A percentile compares a stretch with the other conserved stretches of the same genome.
phyloP scores from a whole-genome alignment of 2,329 filamentous ascomycete species.

The Fusarium bactridioides region DNA sequence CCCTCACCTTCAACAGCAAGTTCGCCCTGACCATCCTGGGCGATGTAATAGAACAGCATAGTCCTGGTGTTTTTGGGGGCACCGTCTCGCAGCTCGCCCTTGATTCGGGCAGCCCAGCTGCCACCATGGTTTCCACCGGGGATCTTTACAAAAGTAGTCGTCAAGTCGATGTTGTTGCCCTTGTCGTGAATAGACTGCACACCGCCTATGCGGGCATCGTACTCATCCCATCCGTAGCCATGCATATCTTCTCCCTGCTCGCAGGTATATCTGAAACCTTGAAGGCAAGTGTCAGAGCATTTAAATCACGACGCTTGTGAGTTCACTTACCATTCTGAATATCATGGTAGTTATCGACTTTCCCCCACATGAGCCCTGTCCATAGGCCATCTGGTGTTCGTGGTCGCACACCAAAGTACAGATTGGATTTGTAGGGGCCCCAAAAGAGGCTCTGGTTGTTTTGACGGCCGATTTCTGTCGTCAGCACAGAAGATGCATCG shows the following conservation, averaged over 20 bases:
- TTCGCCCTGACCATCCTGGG: constrained; percentile 76
- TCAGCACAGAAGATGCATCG: constrained; percentile 51
- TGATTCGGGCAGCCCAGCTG: constrained; percentile 90
- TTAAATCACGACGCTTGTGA: neutral
- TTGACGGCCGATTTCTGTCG: constrained; percentile 58
- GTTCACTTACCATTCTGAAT: constrained; percentile 73
- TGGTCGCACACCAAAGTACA: constrained; percentile 92
- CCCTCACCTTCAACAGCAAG: constrained; percentile 66
- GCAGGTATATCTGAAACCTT: constrained; percentile 91
- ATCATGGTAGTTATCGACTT: constrained; percentile 78
- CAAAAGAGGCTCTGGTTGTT: constrained; percentile 90
- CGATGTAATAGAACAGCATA: constrained; percentile 82
- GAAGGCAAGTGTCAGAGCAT: constrained; percentile 13
- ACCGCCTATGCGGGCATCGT: constrained; percentile 87
- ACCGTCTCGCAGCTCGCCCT: constrained; percentile 78
- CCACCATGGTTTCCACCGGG: constrained; percentile 86
- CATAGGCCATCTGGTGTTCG: constrained; percentile 82
- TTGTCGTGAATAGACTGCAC: constrained; percentile 90
- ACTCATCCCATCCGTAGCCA: constrained; percentile 98
- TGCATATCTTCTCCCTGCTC: constrained; percentile 94
- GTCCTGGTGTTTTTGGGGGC: constrained; percentile 74
- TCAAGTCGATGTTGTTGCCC: constrained; percentile 87
- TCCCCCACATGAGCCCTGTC: constrained; percentile 87
- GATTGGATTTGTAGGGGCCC: constrained; percentile 92
- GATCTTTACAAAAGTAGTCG: constrained; percentile 92